Conservation (phyloP, 331 rosid genomes). For the Prunus yedoensis region DNA sequence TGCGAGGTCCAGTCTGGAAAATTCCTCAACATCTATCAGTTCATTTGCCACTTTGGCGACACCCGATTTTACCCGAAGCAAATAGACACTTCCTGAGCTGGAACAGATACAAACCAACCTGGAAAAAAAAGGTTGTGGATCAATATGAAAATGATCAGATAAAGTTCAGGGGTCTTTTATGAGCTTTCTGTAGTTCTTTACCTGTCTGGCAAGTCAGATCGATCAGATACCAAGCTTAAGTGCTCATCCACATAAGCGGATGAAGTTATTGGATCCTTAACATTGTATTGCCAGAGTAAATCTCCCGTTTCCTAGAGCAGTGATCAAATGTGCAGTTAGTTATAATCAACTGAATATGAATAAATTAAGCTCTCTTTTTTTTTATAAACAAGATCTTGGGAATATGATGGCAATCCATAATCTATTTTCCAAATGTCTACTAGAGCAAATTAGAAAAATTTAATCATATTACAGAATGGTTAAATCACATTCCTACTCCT, state of each 20-base stretch:
- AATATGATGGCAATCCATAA: not conserved
- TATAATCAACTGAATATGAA: not conserved
- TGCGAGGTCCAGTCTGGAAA: constrained; percentile 49
- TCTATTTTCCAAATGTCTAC: not conserved
- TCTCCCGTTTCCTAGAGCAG: constrained; percentile 63
- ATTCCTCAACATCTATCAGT: constrained; percentile 48
- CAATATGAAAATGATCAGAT: not conserved
- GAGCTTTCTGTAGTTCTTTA: constrained; percentile 16
- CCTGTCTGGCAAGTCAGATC: constrained; percentile 58
- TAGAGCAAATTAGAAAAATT: too few species aligned
- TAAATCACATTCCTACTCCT: not conserved
- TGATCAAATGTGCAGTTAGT: not conserved
- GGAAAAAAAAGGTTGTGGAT: constrained; percentile 19
- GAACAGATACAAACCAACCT: constrained; percentile 78
- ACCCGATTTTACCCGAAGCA: constrained; percentile 50
- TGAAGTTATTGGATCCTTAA: constrained; percentile 80
- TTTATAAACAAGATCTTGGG: not conserved
- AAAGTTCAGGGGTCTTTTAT: not conserved
- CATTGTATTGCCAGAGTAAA: constrained; percentile 64
- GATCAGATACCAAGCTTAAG: constrained; percentile 41
- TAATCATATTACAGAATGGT: too few species aligned
- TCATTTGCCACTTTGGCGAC: constrained; percentile 11
- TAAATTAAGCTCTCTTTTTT: not conserved
- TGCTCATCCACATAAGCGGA: constrained; percentile 85
- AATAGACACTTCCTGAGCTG: constrained; percentile 66